phyloP scores from a whole-genome alignment of 768 basidiomycete genomes.

The Phaeotremella fagi region DNA sequence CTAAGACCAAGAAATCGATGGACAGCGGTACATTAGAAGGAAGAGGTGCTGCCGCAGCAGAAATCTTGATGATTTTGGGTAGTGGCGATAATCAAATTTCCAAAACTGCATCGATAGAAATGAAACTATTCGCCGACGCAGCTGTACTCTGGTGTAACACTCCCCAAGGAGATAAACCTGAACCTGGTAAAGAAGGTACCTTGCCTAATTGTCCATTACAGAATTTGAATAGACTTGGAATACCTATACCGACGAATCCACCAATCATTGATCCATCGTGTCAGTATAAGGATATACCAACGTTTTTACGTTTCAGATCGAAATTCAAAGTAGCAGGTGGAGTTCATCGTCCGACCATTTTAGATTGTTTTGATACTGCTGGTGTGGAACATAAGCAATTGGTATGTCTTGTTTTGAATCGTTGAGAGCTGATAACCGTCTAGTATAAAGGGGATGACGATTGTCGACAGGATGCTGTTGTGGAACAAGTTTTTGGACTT shows the following conservation, averaged over 20 bases:
- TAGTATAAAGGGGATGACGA: slow-evolving; percentile 95
- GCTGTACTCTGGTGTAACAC: slow-evolving; percentile 31
- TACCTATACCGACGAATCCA: slow-evolving; percentile 78
- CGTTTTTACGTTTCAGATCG: slow-evolving; percentile 61
- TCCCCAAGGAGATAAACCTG: slow-evolving; percentile 6
- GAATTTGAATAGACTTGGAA: slow-evolving; percentile 56
- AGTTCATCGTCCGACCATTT: slow-evolving; percentile 75
- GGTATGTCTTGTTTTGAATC: slow-evolving; percentile 53
- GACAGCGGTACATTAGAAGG: slow-evolving; percentile 47
- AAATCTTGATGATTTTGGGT: slow-evolving; percentile 56
- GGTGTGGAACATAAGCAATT: slow-evolving; percentile 69
- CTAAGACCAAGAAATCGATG: slow-evolving; percentile 6
- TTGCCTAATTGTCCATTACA: slow-evolving; percentile 48
- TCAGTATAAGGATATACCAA: slow-evolving; percentile 65
- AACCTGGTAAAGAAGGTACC: slow-evolving; percentile 5
- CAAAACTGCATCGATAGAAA: slow-evolving; percentile 21
- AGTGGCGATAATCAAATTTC: slow-evolving; percentile 3
- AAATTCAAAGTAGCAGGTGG: slow-evolving; percentile 69
- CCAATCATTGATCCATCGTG: slow-evolving; percentile 66
- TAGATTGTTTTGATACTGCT: slow-evolving; percentile 62
- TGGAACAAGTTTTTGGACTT: slow-evolving; percentile 94
- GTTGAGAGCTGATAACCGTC: neutral
- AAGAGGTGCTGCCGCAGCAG: slow-evolving; percentile 61
- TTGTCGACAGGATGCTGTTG: slow-evolving; percentile 92
- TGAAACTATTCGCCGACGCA: slow-evolving; percentile 30